These are phyloP conservation scores for Phytophthora syringae DNA, from an alignment of 352 stramenopile species.

Conservation along the genomic window DNA sequence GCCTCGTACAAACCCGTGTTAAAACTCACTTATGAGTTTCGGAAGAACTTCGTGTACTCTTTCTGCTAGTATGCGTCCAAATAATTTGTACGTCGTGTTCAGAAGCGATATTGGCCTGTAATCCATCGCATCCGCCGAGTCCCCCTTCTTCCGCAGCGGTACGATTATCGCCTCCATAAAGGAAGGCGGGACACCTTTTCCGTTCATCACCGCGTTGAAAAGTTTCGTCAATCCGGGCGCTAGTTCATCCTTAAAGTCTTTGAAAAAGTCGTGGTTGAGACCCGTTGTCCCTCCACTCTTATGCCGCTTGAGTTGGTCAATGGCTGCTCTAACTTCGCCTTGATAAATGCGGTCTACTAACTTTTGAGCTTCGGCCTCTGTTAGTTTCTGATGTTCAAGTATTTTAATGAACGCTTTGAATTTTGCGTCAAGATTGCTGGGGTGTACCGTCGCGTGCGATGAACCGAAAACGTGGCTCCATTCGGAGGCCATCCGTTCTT, in stretches of 20 bases:
- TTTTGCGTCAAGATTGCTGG: not conserved
- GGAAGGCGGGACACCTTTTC: not conserved
- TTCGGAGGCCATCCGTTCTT: slow-evolving; percentile 5
- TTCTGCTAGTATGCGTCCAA: slow-evolving; percentile 4
- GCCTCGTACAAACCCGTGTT: slow-evolving; percentile 21
- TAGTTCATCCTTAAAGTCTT: slow-evolving; percentile 13
- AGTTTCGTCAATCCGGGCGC: not conserved
- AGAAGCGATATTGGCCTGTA: slow-evolving; percentile 14
- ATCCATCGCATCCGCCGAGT: slow-evolving; percentile 13
- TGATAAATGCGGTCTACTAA: not conserved
- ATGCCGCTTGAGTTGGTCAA: not conserved
- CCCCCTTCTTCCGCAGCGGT: slow-evolving; percentile 9
- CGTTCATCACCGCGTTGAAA: not conserved
- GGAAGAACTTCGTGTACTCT: slow-evolving; percentile 4
- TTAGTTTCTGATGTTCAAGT: too few species aligned
- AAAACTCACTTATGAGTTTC: not conserved
- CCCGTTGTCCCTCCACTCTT: slow-evolving; percentile 4
- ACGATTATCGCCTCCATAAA: not conserved
- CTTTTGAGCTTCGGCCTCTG: too few species aligned
- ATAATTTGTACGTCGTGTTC: slow-evolving; percentile 15
- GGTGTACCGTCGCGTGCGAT: not conserved
- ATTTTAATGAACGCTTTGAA: too few species aligned
- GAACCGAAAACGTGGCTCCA: slow-evolving; percentile 8
- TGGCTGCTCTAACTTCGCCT: not conserved
- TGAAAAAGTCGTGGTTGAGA: slow-evolving; percentile 13